Conservation (phyloP, 768 basidiomycete genomes). For the Termitomyces sp. region DNA sequence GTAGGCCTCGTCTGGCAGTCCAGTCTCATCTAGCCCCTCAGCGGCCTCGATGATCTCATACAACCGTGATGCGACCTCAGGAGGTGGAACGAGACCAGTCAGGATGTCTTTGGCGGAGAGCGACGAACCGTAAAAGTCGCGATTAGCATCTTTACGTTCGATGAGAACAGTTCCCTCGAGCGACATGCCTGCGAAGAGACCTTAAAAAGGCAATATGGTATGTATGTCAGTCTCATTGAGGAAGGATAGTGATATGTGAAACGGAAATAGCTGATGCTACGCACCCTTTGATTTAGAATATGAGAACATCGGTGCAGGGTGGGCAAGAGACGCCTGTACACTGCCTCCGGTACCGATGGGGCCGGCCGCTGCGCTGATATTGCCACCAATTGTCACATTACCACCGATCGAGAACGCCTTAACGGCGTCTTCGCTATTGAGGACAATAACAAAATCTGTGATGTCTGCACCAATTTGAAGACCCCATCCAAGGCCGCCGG, state of each 20-base stretch:
- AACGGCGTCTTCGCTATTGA: constrained; percentile 95
- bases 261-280: constrained; percentile 13
- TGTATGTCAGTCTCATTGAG: background rate
- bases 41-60: constrained; percentile 98
- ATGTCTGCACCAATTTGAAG: constrained; percentile 95
- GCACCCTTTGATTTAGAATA: constrained; percentile 93
- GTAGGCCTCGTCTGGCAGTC: constrained; percentile 74
- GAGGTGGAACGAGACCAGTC: constrained; percentile 92
- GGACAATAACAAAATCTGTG: constrained; percentile 93
- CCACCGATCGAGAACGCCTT: constrained; percentile 93
- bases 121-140: constrained; percentile 91
- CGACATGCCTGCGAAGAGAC: constrained; percentile 91
- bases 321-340: constrained; percentile 80
- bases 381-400: constrained; percentile 93
- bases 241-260: background rate
- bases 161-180: constrained; percentile 93
- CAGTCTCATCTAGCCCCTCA: constrained; percentile 85
- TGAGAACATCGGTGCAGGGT: constrained; percentile 96
- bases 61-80: constrained; percentile 86
- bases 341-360: constrained; percentile 94
- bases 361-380: constrained; percentile 79
- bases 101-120: constrained; percentile 90
- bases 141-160: constrained; percentile 94
- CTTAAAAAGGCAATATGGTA: constrained; percentile 29
- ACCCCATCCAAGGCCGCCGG: constrained; percentile 91